phyloP scores from a whole-genome alignment of 1,284 basidiomycete genomes.

The Papiliotrema terrestris region DNA sequence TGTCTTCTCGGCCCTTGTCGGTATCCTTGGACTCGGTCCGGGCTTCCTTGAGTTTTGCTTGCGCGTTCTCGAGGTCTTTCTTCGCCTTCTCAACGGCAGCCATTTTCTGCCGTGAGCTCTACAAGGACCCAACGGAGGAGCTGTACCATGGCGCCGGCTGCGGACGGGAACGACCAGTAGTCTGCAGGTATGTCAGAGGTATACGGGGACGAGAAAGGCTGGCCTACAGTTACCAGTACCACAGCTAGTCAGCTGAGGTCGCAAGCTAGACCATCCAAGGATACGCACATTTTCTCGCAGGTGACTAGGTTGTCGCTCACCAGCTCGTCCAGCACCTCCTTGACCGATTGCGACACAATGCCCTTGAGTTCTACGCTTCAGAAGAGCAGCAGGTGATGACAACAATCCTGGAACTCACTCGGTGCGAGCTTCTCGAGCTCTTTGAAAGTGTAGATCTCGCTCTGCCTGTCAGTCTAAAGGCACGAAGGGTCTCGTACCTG shows the following conservation, averaged over 20 bases:
- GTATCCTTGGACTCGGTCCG: constrained; percentile 55
- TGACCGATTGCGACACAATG: constrained; percentile 81
- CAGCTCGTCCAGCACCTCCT: constrained; percentile 78
- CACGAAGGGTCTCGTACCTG: constrained; percentile 57
- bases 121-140: constrained; percentile 41
- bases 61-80: constrained; percentile 53
- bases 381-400: not conserved
- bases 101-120: constrained; percentile 53
- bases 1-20: constrained; percentile 59
- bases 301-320: constrained; percentile 78
- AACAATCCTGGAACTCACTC: constrained; percentile 26
- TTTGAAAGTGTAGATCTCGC: constrained; percentile 80
- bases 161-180: constrained; percentile 89
- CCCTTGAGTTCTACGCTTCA: constrained; percentile 67
- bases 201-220: not conserved
- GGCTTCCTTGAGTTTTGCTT: constrained; percentile 38
- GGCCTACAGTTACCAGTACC: constrained; percentile 81
- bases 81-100: constrained; percentile 58
- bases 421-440: constrained; percentile 70
- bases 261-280: not conserved
- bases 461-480: constrained; percentile 51
- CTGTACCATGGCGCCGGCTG: constrained; percentile 69
- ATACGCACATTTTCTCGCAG: constrained; percentile 67
- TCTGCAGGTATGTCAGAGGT: constrained; percentile 52
- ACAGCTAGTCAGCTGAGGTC: constrained; percentile 21